Evolutionary conservation across 2,329 filamentous ascomycete genomes (phyloP).

Genomic region (Tolypocladium paradoxum): DNA sequence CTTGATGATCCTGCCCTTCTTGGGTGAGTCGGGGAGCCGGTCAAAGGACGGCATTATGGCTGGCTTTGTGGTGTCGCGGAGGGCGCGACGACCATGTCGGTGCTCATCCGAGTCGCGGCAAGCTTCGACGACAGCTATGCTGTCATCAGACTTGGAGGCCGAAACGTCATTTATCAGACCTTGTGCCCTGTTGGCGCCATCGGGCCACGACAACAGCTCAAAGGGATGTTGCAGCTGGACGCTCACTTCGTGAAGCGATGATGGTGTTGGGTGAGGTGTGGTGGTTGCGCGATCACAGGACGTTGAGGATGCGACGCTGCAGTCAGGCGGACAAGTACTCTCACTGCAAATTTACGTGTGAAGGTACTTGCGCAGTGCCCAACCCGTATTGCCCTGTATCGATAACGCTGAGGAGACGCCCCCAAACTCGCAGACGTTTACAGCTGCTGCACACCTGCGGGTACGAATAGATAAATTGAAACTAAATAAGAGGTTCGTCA

Average conservation of each 20-base stretch:
- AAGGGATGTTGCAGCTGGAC: not conserved
- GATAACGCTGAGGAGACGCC: not conserved
- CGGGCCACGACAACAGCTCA: not conserved
- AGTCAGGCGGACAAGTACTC: not conserved
- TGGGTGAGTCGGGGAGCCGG: constrained; percentile 32
- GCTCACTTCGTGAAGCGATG: not conserved
- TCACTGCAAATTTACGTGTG: not conserved
- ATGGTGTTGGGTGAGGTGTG: not conserved
- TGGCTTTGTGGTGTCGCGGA: not conserved
- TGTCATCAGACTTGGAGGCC: not conserved
- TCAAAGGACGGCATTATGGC: constrained; percentile 37
- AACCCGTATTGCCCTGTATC: not conserved
- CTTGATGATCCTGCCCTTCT: constrained; percentile 49
- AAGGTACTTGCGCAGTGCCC: not conserved
- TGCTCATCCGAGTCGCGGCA: not conserved
- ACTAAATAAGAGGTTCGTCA: not conserved
- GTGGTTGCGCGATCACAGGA: not conserved
- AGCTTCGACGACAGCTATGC: not conserved
- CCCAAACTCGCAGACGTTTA: not conserved
- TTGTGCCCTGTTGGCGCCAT: not conserved
- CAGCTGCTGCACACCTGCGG: not conserved
- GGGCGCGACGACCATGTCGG: not conserved
- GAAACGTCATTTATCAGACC: not conserved
- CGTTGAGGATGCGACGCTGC: not conserved
- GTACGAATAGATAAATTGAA: too few species aligned